Percentiles rank a stretch among this genome's conserved stretches.
phyloP scores from a whole-genome alignment of 371 early-diverging fungal species.

The Choanephora cucurbitarum region DNA sequence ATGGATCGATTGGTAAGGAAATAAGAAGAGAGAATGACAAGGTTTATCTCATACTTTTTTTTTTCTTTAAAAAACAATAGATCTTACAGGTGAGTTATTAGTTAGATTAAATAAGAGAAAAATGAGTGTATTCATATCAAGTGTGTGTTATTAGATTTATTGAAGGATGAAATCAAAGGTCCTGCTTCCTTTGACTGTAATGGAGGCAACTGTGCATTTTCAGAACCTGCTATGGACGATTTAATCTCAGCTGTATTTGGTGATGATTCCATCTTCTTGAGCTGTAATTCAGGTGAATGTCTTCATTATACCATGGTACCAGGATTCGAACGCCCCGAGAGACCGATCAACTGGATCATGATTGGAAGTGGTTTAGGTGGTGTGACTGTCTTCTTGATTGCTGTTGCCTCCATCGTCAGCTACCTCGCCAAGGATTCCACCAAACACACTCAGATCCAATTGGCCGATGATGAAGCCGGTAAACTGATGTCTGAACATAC shows the following conservation, averaged over 20 bases:
- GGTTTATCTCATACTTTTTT: no score
- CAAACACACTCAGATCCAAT: slow-evolving; percentile 30
- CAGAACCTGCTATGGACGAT: slow-evolving; percentile 76
- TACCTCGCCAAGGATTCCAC: slow-evolving; percentile 38
- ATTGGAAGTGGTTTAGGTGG: slow-evolving; percentile 63
- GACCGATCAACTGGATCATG: slow-evolving; percentile 61
- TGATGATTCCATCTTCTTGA: slow-evolving; percentile 71
- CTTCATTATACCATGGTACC: slow-evolving; percentile 88
- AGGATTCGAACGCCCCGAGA: slow-evolving; percentile 62
- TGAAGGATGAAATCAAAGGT: slow-evolving; percentile 73
- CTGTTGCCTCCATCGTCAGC: slow-evolving; percentile 41
- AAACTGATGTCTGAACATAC: slow-evolving; percentile 76
- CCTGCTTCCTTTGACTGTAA: slow-evolving; percentile 74
- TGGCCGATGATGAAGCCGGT: slow-evolving; percentile 63
- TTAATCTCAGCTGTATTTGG: slow-evolving; percentile 75
- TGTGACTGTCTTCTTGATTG: slow-evolving; percentile 59
- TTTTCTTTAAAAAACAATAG: neutral
- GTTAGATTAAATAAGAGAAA: no score
- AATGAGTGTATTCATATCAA: neutral
- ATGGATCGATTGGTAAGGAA: slow-evolving; percentile 67
- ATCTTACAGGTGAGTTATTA: neutral
- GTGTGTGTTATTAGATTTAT: slow-evolving; percentile 71
- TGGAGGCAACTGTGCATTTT: slow-evolving; percentile 64
- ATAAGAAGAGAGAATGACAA: no score
- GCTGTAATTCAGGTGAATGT: slow-evolving; percentile 83